These are phyloP conservation scores for Metschnikowia similis DNA, from an alignment of 805 yeast species.

Conservation along the genomic window DNA sequence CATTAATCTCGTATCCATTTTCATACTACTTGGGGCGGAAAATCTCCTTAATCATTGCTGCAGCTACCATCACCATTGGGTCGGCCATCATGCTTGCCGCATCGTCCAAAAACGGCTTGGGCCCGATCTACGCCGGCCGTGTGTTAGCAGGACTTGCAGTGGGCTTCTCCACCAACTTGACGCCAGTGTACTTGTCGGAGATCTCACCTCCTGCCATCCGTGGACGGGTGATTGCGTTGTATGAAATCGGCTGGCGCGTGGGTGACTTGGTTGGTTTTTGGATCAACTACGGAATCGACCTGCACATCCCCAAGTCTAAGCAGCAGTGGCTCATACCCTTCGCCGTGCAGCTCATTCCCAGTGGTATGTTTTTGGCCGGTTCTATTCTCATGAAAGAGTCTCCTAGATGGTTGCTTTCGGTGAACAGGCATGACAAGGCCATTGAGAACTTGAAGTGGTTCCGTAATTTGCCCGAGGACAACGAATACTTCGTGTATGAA, in stretches of 20 bases:
- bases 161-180: constrained; percentile 33
- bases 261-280: constrained; percentile 39
- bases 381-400: constrained; percentile 31
- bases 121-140: constrained; percentile 36
- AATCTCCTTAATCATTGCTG: constrained; percentile 28
- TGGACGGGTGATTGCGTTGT: constrained; percentile 29
- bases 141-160: constrained; percentile 35
- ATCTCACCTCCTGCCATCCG: constrained; percentile 34
- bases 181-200: constrained; percentile 34
- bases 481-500: constrained; percentile 33
- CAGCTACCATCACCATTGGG: constrained; percentile 30
- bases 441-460: constrained; percentile 32
- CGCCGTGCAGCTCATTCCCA: constrained; percentile 36
- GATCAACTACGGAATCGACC: constrained; percentile 32
- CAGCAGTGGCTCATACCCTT: constrained; percentile 39
- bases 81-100: constrained; percentile 37
- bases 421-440: constrained; percentile 29
- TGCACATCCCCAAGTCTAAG: constrained; percentile 22
- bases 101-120: constrained; percentile 22
- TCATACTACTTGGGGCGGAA: constrained; percentile 33
- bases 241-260: constrained; percentile 37
- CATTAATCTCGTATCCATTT: constrained; percentile 33
- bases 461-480: constrained; percentile 29
- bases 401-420: constrained; percentile 35
- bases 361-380: constrained; percentile 32